Percentiles rank a stretch among this genome's conserved stretches.
Evolutionary conservation across 768 basidiomycete genomes (phyloP).

Genomic region (Naganishia randhawae): DNA sequence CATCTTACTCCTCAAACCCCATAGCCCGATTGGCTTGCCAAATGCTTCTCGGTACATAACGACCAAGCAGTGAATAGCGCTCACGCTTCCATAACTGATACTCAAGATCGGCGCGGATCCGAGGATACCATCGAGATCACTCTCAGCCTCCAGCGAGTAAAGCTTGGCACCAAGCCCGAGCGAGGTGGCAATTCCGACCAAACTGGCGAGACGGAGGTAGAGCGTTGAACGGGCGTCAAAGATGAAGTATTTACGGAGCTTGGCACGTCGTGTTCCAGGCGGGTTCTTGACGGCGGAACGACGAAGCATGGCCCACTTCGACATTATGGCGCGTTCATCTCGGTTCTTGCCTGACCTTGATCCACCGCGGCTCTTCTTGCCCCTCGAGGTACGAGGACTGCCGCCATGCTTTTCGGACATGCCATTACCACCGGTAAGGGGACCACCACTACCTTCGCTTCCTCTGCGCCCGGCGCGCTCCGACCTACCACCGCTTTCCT

Average conservation of each 20-base stretch:
- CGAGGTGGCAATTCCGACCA: neutral
- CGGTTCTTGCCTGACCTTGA: neutral
- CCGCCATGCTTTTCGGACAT: neutral
- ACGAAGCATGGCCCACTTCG: constrained; percentile 22
- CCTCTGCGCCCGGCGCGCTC: neutral
- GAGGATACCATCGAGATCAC: constrained; percentile 40
- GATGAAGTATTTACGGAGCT: constrained; percentile 25
- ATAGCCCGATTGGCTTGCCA: constrained; percentile 49
- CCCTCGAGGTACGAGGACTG: neutral
- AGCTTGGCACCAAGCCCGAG: constrained; percentile 35
- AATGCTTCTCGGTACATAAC: constrained; percentile 50
- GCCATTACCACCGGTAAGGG: neutral
- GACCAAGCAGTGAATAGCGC: constrained; percentile 42
- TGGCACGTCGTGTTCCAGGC: constrained; percentile 10
- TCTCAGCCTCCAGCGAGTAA: constrained; percentile 31
- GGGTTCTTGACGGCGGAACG: constrained; percentile 17
- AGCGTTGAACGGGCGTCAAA: constrained; percentile 25
- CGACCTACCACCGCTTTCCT: too few species aligned
- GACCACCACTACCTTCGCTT: constrained; percentile 10
- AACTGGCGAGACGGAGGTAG: constrained; percentile 20
- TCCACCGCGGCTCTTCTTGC: neutral
- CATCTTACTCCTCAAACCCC: constrained; percentile 50
- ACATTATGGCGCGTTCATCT: neutral
- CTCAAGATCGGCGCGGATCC: constrained; percentile 46
- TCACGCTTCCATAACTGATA: constrained; percentile 42